phyloP scores from a whole-genome alignment of 139 green algal species.

The Tetraselmis chui region DNA sequence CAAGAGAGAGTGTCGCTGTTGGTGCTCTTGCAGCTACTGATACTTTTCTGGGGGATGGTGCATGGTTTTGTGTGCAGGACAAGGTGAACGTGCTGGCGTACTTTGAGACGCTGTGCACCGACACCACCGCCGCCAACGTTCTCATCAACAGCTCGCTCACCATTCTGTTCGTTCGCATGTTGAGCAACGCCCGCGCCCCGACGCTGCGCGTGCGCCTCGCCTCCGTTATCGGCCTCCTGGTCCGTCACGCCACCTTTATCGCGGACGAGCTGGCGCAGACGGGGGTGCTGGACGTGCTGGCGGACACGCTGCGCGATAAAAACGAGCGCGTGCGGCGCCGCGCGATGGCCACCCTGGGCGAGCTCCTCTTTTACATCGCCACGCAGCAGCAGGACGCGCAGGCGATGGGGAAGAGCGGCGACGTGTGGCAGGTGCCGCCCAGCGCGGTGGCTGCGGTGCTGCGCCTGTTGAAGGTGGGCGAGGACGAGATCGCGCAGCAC shows the following conservation, averaged over 20 bases:
- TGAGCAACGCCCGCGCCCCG: constrained; percentile 10
- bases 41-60: too few relatives aligned
- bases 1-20: too few relatives aligned
- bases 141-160: constrained; percentile 81
- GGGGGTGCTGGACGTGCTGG: constrained; percentile 65
- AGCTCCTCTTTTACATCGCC: constrained; percentile 93
- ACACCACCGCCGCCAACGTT: constrained; percentile 70
- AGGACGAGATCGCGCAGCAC: constrained; percentile 81
- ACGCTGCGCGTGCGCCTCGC: constrained; percentile 48
- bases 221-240: constrained; percentile 63
- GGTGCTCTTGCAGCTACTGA: too few relatives aligned
- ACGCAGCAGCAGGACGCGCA: constrained; percentile 67
- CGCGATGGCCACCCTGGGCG: constrained; percentile 80
- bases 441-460: constrained; percentile 27
- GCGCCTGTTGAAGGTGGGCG: constrained; percentile 56
- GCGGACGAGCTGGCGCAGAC: constrained; percentile 50
- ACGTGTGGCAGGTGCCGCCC: constrained; percentile 17
- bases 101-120: constrained; percentile 77
- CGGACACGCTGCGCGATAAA: constrained; percentile 60
- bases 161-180: constrained; percentile 57
- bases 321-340: constrained; percentile 63
- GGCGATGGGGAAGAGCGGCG: constrained; percentile 4
- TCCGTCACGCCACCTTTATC: constrained; percentile 88
- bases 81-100: constrained; percentile 85
- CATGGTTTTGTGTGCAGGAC: neutral